Percentiles rank a stretch among this genome's conserved stretches.
Evolutionary conservation across 129 eudicot genomes (phyloP).

Genomic region (Tagetes patula): DNA sequence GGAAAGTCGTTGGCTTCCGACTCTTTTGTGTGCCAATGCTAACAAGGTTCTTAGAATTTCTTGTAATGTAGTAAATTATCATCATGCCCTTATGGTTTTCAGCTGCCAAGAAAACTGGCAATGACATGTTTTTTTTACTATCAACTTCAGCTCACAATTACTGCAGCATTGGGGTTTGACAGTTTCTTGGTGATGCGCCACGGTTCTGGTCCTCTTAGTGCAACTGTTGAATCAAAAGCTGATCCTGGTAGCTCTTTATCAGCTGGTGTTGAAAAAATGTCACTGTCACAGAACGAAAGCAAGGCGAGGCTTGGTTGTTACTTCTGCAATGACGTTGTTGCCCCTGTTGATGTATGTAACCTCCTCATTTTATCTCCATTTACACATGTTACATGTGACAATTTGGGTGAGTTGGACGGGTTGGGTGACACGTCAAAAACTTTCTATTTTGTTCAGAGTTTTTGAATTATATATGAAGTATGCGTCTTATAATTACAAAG

Average conservation of each 20-base stretch:
- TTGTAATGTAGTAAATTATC: slow-evolving; percentile 10
- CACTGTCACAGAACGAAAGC: slow-evolving; percentile 35
- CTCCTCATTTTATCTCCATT: not conserved
- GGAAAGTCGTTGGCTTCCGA: slow-evolving; percentile 99
- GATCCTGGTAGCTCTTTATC: slow-evolving; percentile 39
- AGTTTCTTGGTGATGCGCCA: slow-evolving; percentile 99
- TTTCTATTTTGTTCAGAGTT: not conserved
- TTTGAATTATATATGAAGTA: not conserved
- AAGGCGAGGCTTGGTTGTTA: slow-evolving; percentile 77
- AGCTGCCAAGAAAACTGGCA: not conserved
- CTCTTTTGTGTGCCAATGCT: slow-evolving; percentile 60
- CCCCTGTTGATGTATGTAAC: slow-evolving; percentile 78
- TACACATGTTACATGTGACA: not conserved
- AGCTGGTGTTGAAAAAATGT: slow-evolving; percentile 40
- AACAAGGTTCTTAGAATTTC: slow-evolving; percentile 14
- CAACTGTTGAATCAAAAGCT: slow-evolving; percentile 28
- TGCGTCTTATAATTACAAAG: not conserved
- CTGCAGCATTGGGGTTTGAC: slow-evolving; percentile 92
- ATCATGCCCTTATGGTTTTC: slow-evolving; percentile 13
- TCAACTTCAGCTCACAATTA: slow-evolving; percentile 59
- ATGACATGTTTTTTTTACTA: not conserved
- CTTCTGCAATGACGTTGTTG: slow-evolving; percentile 93
- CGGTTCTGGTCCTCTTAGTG: slow-evolving; percentile 74
- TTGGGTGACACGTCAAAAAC: not conserved
- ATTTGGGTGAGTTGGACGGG: not conserved